Evolutionary conservation across 768 basidiomycete genomes (phyloP).

Genomic region (Podaxis pistillaris): DNA sequence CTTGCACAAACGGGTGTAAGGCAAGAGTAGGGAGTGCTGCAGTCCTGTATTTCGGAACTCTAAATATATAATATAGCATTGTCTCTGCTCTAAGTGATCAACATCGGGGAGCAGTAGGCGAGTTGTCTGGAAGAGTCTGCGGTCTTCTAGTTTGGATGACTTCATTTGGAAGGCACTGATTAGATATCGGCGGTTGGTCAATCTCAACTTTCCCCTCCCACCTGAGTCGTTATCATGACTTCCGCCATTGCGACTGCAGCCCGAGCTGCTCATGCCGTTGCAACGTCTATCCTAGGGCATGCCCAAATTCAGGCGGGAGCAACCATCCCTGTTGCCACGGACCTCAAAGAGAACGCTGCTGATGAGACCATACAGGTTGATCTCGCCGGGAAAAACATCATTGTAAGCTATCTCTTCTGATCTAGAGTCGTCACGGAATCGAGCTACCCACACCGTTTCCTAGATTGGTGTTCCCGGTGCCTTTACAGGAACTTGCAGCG

Average conservation of each 20-base stretch:
- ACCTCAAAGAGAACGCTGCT: conserved; percentile 61
- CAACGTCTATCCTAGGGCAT: conserved; percentile 46
- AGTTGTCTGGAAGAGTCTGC: background rate
- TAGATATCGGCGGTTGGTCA: background rate
- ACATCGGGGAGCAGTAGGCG: no score
- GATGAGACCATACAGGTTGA: conserved; percentile 39
- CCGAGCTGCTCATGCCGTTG: conserved; percentile 52
- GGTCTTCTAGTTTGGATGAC: background rate
- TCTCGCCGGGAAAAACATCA: conserved; percentile 59
- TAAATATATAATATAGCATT: no score
- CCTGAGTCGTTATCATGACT: conserved; percentile 34
- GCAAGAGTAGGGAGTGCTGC: background rate
- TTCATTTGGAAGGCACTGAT: background rate
- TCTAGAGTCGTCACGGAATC: background rate
- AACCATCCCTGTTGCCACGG: conserved; percentile 42
- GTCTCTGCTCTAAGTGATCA: no score
- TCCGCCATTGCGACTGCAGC: conserved; percentile 46
- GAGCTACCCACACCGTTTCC: background rate
- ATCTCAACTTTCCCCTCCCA: background rate
- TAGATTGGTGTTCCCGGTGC: conserved; percentile 77
- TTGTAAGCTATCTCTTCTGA: conserved; percentile 40
- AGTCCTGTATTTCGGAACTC: no score
- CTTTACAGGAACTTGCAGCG: conserved; percentile 71
- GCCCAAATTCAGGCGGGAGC: conserved; percentile 48
- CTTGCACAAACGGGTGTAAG: background rate